Evolutionary conservation across 2,329 filamentous ascomycete species (phyloP).

Genomic region (Colletotrichum shisoi): DNA sequence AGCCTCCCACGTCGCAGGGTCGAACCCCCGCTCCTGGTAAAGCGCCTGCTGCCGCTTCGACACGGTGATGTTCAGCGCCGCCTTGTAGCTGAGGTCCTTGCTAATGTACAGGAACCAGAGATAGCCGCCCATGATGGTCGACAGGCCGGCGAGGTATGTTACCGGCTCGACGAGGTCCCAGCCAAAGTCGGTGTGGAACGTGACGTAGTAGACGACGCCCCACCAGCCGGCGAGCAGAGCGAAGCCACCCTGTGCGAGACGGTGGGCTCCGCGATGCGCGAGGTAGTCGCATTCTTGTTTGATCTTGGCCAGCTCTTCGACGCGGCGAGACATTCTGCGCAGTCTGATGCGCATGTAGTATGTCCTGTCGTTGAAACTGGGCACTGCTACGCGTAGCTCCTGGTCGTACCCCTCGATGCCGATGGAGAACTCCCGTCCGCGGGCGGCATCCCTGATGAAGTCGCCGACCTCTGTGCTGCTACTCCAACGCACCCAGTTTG

Average conservation of each 20-base stretch:
- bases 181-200: slow-evolving; percentile 76
- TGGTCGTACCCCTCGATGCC: slow-evolving; percentile 73
- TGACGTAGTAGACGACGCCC: slow-evolving; percentile 78
- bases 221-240: slow-evolving; percentile 78
- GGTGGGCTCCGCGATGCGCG: slow-evolving; percentile 79
- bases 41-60: slow-evolving; percentile 77
- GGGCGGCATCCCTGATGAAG: slow-evolving; percentile 88
- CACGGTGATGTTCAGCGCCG: slow-evolving; percentile 86
- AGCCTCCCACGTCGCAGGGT: slow-evolving; percentile 77
- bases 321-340: slow-evolving; percentile 72
- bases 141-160: slow-evolving; percentile 86
- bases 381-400: slow-evolving; percentile 80
- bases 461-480: slow-evolving; percentile 89
- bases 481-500: slow-evolving; percentile 82
- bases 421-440: slow-evolving; percentile 84
- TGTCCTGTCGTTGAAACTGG: slow-evolving; percentile 88
- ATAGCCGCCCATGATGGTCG: slow-evolving; percentile 87
- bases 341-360: slow-evolving; percentile 83
- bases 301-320: slow-evolving; percentile 73
- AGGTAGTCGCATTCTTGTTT: slow-evolving; percentile 83
- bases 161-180: slow-evolving; percentile 94
- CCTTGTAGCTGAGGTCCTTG: slow-evolving; percentile 84
- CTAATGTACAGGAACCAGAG: slow-evolving; percentile 95
- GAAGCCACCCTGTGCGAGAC: slow-evolving; percentile 82
- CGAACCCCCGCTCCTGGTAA: slow-evolving; percentile 78